Percentiles rank a stretch among this genome's conserved stretches.
Conservation (phyloP, 108 stramenopile species). For the Skeletonema menzelii region DNA sequence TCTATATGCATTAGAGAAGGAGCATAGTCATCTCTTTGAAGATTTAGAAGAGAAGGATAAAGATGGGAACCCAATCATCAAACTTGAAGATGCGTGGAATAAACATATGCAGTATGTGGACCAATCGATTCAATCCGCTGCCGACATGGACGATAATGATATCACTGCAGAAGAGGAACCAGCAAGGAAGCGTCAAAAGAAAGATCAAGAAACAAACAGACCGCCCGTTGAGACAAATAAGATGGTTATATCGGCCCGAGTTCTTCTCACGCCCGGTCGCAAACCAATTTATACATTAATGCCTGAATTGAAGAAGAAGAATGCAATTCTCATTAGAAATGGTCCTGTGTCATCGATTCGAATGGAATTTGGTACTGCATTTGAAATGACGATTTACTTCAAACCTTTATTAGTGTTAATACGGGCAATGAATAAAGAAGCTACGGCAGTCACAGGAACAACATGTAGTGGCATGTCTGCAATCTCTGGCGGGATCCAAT, state of each 20-base stretch:
- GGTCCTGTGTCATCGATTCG: constrained; percentile 50
- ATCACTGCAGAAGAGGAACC: constrained; percentile 7
- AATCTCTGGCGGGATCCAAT: constrained; percentile 12
- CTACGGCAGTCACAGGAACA: neutral
- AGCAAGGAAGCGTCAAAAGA: constrained; percentile 34
- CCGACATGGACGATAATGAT: constrained; percentile 8
- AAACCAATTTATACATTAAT: constrained; percentile 58
- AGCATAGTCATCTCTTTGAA: constrained; percentile 17
- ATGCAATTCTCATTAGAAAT: constrained; percentile 48
- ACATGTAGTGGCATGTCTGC: neutral
- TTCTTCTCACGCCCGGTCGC: constrained; percentile 63
- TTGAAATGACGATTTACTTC: constrained; percentile 81
- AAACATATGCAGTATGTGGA: constrained; percentile 52
- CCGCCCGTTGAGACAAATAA: neutral
- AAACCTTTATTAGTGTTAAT: constrained; percentile 69
- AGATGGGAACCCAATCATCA: constrained; percentile 22
- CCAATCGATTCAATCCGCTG: constrained; percentile 4
- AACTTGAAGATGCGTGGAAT: constrained; percentile 84
- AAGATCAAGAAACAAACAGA: neutral
- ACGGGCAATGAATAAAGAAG: constrained; percentile 43
- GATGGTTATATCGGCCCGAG: constrained; percentile 43
- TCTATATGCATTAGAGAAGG: constrained; percentile 19
- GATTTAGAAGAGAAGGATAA: constrained; percentile 25
- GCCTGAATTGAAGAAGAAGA: constrained; percentile 66
- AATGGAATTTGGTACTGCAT: constrained; percentile 70